Percentiles rank a stretch among this genome's conserved stretches.
Conservation (phyloP, 495 filamentous ascomycete species). For the Penicillium maclennaniae region DNA sequence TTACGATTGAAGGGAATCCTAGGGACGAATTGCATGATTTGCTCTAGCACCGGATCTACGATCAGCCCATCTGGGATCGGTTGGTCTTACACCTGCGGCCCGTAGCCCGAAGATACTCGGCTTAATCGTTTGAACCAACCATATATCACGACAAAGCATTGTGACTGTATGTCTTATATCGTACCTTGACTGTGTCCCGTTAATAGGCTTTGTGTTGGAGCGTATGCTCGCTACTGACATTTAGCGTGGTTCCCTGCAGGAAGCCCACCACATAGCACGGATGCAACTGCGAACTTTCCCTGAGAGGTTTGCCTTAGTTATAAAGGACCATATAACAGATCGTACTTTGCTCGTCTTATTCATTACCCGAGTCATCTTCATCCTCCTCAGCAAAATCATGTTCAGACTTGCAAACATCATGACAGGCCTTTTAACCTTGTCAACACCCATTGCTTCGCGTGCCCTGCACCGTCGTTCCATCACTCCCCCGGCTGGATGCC, state of each 20-base stretch:
- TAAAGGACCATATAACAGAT: not conserved
- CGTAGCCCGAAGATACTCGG: not conserved
- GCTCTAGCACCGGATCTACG: not conserved
- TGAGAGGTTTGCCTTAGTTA: not conserved
- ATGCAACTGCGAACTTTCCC: not conserved
- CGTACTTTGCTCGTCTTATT: not conserved
- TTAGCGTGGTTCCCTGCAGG: constrained; percentile 3
- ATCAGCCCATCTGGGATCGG: not conserved
- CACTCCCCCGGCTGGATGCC: constrained; percentile 29
- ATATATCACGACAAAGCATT: not conserved
- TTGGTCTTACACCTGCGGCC: not conserved
- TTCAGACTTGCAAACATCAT: not conserved
- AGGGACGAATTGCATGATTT: not conserved
- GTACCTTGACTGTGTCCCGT: not conserved
- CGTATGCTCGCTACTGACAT: not conserved
- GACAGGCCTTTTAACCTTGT: constrained; percentile 9
- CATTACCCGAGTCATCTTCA: not conserved
- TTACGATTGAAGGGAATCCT: not conserved
- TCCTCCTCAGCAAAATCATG: not conserved
- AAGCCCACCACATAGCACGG: not conserved
- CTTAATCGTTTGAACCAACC: constrained; percentile 1
- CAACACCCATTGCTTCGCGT: not conserved
- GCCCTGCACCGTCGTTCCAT: constrained; percentile 19
- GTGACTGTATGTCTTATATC: constrained; percentile 5
- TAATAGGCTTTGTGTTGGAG: constrained; percentile 2